phyloP scores from a whole-genome alignment of 129 eudicot genomes.

The Centrapalus pauciflorus region DNA sequence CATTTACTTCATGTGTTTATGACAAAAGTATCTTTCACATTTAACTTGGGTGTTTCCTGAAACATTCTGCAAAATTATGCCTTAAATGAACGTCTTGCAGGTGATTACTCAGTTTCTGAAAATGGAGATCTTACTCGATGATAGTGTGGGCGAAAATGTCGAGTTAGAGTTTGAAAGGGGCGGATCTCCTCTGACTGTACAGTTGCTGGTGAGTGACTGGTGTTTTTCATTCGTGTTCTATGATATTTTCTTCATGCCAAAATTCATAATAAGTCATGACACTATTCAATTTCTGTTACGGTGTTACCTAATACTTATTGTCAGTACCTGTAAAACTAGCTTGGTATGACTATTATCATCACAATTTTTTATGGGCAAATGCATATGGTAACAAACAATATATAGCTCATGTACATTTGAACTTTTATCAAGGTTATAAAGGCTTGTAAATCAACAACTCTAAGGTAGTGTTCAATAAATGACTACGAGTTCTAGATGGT shows the following conservation, averaged over 20 bases:
- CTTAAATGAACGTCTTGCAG: conserved; percentile 35
- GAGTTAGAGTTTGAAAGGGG: conserved; percentile 91
- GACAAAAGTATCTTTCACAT: not conserved
- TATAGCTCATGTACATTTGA: not conserved
- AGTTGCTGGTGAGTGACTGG: conserved; percentile 28
- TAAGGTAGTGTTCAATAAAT: no score
- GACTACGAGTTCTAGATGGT: no score
- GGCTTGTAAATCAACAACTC: no score
- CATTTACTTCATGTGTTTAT: not conserved
- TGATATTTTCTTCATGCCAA: not conserved
- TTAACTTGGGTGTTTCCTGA: not conserved
- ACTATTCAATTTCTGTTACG: not conserved
- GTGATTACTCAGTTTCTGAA: conserved; percentile 84
- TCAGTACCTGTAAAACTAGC: not conserved
- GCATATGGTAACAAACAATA: not conserved
- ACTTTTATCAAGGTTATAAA: not conserved
- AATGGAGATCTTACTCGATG: conserved; percentile 87
- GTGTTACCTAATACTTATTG: not conserved
- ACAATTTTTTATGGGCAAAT: not conserved
- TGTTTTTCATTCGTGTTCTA: conserved; percentile 5
- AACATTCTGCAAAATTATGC: conserved; percentile 5
- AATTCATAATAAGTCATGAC: not conserved
- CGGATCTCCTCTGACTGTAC: conserved; percentile 69
- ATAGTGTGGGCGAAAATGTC: conserved; percentile 60
- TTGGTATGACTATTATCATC: not conserved